Conservation (phyloP, 2,329 filamentous ascomycete genomes). For the Pseudogymnoascus sp. region DNA sequence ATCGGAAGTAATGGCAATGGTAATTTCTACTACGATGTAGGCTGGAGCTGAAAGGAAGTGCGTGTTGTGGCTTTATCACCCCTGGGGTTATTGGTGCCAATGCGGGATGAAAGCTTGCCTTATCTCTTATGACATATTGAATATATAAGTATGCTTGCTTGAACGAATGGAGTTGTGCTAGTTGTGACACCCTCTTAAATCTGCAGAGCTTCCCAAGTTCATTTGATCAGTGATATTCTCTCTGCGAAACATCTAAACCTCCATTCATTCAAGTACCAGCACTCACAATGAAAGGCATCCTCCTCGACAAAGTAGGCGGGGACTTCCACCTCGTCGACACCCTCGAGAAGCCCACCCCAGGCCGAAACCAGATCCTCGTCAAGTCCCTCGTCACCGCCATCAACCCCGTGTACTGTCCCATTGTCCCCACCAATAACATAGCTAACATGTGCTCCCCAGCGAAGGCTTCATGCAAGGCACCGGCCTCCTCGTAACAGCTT, state of each 20-base stretch:
- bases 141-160: not conserved
- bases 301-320: slow-evolving; percentile 16
- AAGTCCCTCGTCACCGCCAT: slow-evolving; percentile 30
- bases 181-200: not conserved
- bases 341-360: slow-evolving; percentile 24
- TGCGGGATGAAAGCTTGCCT: not conserved
- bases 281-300: slow-evolving; percentile 22
- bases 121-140: not conserved
- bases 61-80: not conserved
- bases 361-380: slow-evolving; percentile 29
- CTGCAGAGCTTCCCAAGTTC: not conserved
- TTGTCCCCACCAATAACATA: slow-evolving; percentile 8
- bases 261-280: not conserved
- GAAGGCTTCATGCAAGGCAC: slow-evolving; percentile 29
- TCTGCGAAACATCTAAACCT: not conserved
- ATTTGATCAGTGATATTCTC: not conserved
- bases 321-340: slow-evolving; percentile 16
- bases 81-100: not conserved
- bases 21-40: not conserved
- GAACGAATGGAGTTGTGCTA: not conserved
- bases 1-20: not conserved
- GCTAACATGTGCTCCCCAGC: slow-evolving; percentile 12
- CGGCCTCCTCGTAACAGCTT: slow-evolving; percentile 27
- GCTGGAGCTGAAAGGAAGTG: not conserved
- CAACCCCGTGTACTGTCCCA: slow-evolving; percentile 29